Evolutionary conservation across 495 filamentous ascomycete genomes (phyloP), one percentile per base, ranked within the genome.

Genomic region (Acidiella bohemica): DNA sequence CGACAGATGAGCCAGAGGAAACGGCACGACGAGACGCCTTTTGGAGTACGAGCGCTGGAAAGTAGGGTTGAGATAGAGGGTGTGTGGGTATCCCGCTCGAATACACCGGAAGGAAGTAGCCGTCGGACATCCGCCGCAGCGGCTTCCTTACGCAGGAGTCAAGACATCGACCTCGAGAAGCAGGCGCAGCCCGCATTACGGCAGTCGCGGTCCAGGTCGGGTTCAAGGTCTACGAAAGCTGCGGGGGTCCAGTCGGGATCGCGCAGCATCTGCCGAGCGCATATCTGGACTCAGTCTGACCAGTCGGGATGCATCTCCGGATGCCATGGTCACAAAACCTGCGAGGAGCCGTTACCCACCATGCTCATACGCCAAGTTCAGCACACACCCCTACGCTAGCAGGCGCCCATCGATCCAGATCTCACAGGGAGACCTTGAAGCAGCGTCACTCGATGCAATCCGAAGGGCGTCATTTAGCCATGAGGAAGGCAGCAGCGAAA

Each of bases 31-130:
- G 76, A 83, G 11, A 71, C 93, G 32, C 87, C 84, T 3, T 97
- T 95, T 52, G 90, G 90, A 18, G 76, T 93, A 22, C 76, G 81
- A 51, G 87, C 88, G 12, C 70, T 97, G 21, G 81, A 97, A 54
- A 81, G 72, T 46, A 87, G 86, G 10, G 67, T 93, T 17, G 73
- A 84, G 51, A 73, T 92, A 10, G 82, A 92, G 45, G 90, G 86
- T 5, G 86, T 95, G 36, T 93, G 84, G 76, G 80, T 86, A 18
- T 88, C 83, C 11, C 63, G 71, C 22, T 65, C 68, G 10, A 74
- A 68, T 24, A 80, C 78, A 7, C 74, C 75, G 25, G 51, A 55
- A 26, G 57, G 36, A 6, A 64, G 57, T 34, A 53, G 47, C 28
- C 55, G 54, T 16, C 43, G 42, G 17, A 52, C 25, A 42, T 57